A percentile compares a stretch with the other conserved stretches of the same genome.
Conservation (phyloP, 257 asterid species). For the Scutellaria baicalensis region DNA sequence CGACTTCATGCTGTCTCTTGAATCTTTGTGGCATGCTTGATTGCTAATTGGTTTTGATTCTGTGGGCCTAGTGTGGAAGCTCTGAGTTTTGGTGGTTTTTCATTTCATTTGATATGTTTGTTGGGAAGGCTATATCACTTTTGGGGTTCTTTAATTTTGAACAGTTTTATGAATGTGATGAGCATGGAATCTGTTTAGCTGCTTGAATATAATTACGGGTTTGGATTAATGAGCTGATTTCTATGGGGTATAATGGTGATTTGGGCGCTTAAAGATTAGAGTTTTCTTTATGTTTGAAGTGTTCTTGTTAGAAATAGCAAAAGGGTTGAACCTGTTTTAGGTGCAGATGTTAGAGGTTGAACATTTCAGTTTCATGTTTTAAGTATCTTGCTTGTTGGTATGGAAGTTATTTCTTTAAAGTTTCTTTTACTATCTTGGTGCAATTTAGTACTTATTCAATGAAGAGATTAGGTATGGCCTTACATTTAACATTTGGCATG, state of each 20-base stretch:
- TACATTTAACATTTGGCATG: not conserved
- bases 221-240: not conserved
- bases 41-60: not conserved
- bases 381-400: not conserved
- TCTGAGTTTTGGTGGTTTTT: not conserved
- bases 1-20: not conserved
- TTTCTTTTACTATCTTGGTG: not conserved
- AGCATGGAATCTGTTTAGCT: not conserved
- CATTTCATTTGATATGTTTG: too few relatives aligned
- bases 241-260: not conserved
- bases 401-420: not conserved
- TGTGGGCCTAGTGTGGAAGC: not conserved
- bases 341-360: slow-evolving; percentile 1
- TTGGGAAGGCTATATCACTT: too few relatives aligned
- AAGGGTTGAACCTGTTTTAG: not conserved
- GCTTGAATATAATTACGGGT: not conserved
- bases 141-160: not conserved
- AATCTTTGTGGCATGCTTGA: not conserved
- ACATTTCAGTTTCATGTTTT: not conserved
- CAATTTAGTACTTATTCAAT: not conserved
- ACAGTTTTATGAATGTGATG: not conserved
- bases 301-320: not conserved
- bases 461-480: not conserved
- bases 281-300: not conserved
- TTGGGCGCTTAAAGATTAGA: not conserved